A percentile compares a stretch with the other conserved stretches of the same genome.
phyloP scores from a whole-genome alignment of 2,329 filamentous ascomycete species.

The Trichothecium roseum region DNA sequence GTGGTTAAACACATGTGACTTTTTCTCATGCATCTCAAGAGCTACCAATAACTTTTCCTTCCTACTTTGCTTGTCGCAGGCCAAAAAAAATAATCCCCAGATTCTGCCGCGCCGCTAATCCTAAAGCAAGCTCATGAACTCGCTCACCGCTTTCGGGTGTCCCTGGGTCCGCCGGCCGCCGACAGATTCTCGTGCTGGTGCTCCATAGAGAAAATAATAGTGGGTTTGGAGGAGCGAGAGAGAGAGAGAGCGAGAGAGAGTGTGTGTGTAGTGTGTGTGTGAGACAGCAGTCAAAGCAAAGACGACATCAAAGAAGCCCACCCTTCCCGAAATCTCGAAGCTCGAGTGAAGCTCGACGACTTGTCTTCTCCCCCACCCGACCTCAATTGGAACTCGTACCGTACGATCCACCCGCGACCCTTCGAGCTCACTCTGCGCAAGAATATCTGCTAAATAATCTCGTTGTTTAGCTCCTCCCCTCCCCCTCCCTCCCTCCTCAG shows the following conservation, averaged over 20 bases:
- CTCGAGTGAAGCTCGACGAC: conserved; percentile 17
- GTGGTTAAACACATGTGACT: too few relatives aligned
- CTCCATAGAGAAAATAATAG: too few relatives aligned
- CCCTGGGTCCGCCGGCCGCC: conserved; percentile 15
- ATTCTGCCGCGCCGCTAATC: conserved; percentile 31
- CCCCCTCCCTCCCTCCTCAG: too few relatives aligned
- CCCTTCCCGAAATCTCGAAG: conserved; percentile 10
- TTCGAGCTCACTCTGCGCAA: neutral
- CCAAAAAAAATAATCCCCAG: conserved; percentile 19
- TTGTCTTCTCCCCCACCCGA: conserved; percentile 9
- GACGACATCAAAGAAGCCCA: conserved; percentile 19
- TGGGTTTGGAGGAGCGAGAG: too few relatives aligned
- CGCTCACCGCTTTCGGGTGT: conserved; percentile 35
- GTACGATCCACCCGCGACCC: conserved; percentile 13
- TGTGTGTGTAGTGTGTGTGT: too few relatives aligned
- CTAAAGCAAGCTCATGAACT: conserved; percentile 8
- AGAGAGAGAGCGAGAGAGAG: too few relatives aligned
- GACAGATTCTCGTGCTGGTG: conserved; percentile 26
- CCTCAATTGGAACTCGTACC: conserved; percentile 11
- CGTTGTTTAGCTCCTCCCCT: too few relatives aligned
- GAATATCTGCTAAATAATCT: too few relatives aligned
- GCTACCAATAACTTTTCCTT: too few relatives aligned
- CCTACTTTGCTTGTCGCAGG: too few relatives aligned
- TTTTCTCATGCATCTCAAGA: too few relatives aligned
- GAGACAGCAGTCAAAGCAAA: too few relatives aligned